Conservation (phyloP, 805 yeast species). For the Saccharomycopsis schoenii region DNA sequence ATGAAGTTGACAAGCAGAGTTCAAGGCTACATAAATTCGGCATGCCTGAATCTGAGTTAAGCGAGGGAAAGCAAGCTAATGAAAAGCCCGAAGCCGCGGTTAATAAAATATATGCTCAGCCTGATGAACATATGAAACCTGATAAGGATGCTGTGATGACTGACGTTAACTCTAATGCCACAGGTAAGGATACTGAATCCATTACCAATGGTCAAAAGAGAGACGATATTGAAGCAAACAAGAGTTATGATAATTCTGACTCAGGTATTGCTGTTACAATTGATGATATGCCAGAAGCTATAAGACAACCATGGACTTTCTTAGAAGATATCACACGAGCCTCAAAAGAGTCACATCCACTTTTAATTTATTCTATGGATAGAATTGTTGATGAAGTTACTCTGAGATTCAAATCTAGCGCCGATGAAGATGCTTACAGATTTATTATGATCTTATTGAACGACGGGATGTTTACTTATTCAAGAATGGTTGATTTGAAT, state of each 20-base stretch:
- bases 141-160: background rate
- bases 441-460: slow-evolving; percentile 82
- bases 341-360: slow-evolving; percentile 90
- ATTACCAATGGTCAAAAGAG: background rate
- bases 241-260: background rate
- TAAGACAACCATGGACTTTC: slow-evolving; percentile 77
- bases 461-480: slow-evolving; percentile 86
- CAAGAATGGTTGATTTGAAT: slow-evolving; percentile 63
- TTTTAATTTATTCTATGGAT: slow-evolving; percentile 84
- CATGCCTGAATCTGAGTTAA: background rate
- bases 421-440: slow-evolving; percentile 94
- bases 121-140: background rate
- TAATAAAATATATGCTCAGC: background rate
- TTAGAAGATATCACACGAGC: slow-evolving; percentile 89
- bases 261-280: slow-evolving; percentile 19
- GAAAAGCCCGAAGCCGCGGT: background rate
- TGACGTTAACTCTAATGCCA: background rate
- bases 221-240: background rate
- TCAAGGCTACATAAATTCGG: background rate
- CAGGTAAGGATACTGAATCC: background rate
- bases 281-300: slow-evolving; percentile 19
- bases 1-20: too few species aligned
- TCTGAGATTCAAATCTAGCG: slow-evolving; percentile 84
- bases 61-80: background rate
- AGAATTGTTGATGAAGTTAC: slow-evolving; percentile 92